Base-by-base conservation (phyloP, 352 stramenopile species). In the Phytophthora parvispora region DNA sequence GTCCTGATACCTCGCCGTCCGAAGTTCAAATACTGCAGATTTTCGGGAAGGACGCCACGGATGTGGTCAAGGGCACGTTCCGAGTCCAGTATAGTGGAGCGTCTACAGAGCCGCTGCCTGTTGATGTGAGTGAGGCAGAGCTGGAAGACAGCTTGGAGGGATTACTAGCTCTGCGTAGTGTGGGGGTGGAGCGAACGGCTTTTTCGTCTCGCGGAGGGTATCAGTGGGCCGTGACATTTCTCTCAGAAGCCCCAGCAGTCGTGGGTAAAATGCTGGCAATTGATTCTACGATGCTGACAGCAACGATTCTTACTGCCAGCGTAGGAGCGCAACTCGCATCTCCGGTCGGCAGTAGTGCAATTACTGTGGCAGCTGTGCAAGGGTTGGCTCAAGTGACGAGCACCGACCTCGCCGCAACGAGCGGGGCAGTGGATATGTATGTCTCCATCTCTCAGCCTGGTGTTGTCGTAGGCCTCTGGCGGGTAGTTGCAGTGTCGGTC, bases 11-110 rank as follows among this genome's bases (percentile, higher is more conserved):
- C 1, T 75, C 71, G 15, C 71, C 71, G 6, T 71, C 80, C 2
- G 89, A 95, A 55, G 75, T 96, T 0, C 86, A 95, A 60, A 80
- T 93, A 8, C 34, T 96, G 38, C 89, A 89, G 57, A 89, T 94
- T 28, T 69, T 80, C 13, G 85, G 82, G 4, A 64, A 79, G 20
- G 77, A 52, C 31, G 60, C 60, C 15, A 56, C 50, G 0, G 80
- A 85, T 29, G 43, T 66, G 1, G 74, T 97, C 8, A 71, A 56
- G 2, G 97, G 97, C 2, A 98, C 80, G 6, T 95, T 95, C 50
- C 78, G 86, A 38, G 69, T 97, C 0, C 65, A 80, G 51, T 97
- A 94, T 64, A 78, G 75, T 22, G 74, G 73, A 3, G 64, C 48
- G 0, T 72, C 70, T 10, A 92, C 83, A 0, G 77, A 92, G 59